These are phyloP conservation scores for Penicillium macrosclerotiorum DNA, from an alignment of 495 filamentous ascomycete species.

Conservation along the genomic window DNA sequence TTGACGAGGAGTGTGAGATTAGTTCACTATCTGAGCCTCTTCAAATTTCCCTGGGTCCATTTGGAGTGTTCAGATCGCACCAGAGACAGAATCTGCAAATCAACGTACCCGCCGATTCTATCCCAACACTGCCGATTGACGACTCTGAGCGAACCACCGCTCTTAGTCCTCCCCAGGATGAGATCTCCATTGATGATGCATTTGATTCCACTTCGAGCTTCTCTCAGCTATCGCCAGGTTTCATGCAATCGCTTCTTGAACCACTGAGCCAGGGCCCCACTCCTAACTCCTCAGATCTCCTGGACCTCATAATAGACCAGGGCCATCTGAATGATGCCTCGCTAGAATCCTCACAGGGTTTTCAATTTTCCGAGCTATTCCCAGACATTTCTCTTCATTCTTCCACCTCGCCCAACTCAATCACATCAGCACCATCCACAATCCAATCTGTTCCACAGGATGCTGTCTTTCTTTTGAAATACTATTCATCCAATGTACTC, in stretches of 20 bases:
- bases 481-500: constrained; percentile 19
- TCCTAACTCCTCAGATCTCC: constrained; percentile 5
- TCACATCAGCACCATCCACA: constrained; percentile 1
- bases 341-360: not conserved
- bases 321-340: not conserved
- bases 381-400: constrained; percentile 2
- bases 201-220: not conserved
- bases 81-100: not conserved
- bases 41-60: constrained; percentile 12
- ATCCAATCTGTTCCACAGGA: constrained; percentile 15
- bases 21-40: not conserved
- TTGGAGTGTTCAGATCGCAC: constrained; percentile 17
- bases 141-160: constrained; percentile 1
- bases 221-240: constrained; percentile 9
- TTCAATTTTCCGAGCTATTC: not conserved
- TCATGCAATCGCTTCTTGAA: constrained; percentile 16
- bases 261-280: constrained; percentile 1
- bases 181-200: not conserved
- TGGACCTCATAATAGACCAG: constrained; percentile 8
- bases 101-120: not conserved
- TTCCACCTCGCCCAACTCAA: not conserved
- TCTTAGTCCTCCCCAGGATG: constrained; percentile 5
- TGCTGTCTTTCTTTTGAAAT: constrained; percentile 22
- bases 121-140: not conserved
- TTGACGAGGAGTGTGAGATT: constrained; percentile 17